Evolutionary conservation across 805 yeast species (phyloP).

Genomic region (Ogataea paraovalis): DNA sequence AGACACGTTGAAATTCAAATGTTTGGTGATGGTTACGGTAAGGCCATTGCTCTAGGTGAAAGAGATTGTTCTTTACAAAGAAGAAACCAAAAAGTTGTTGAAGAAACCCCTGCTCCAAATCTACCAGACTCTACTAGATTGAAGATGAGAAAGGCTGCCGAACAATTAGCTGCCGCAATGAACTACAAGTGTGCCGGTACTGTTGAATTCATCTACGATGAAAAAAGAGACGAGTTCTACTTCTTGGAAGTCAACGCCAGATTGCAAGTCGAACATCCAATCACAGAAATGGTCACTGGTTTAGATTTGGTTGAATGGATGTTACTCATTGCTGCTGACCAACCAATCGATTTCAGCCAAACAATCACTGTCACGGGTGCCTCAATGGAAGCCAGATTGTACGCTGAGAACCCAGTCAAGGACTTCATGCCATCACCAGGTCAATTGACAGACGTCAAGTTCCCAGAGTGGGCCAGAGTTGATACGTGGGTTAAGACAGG

Average conservation of each 20-base stretch:
- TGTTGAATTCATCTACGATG: slow-evolving; percentile 91
- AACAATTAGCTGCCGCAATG: slow-evolving; percentile 74
- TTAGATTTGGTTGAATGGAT: slow-evolving; percentile 96
- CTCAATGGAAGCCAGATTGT: slow-evolving; percentile 93
- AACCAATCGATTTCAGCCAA: slow-evolving; percentile 72
- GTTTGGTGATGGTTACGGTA: slow-evolving; percentile 93
- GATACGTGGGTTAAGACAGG: slow-evolving; percentile 95
- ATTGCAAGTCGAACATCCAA: slow-evolving; percentile 96
- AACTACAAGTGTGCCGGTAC: slow-evolving; percentile 97
- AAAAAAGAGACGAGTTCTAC: slow-evolving; percentile 81
- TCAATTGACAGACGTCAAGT: slow-evolving; percentile 75
- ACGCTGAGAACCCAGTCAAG: slow-evolving; percentile 95
- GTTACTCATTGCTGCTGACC: slow-evolving; percentile 86
- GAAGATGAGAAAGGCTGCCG: slow-evolving; percentile 78
- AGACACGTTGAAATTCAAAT: slow-evolving; percentile 96
- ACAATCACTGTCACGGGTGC: slow-evolving; percentile 70
- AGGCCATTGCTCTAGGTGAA: slow-evolving; percentile 92
- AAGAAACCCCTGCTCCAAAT: slow-evolving; percentile 97
- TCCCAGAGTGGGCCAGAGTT: slow-evolving; percentile 89
- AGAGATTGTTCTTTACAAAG: slow-evolving; percentile 97
- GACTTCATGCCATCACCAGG: slow-evolving; percentile 97
- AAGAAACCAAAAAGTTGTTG: slow-evolving; percentile 93
- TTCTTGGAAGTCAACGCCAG: slow-evolving; percentile 96
- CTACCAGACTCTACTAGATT: slow-evolving; percentile 75
- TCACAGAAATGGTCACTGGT: slow-evolving; percentile 94